Evolutionary conservation across 257 asterid genomes (phyloP), one percentile per base, ranked within the genome.

Genomic region (Eustoma russellianum): DNA sequence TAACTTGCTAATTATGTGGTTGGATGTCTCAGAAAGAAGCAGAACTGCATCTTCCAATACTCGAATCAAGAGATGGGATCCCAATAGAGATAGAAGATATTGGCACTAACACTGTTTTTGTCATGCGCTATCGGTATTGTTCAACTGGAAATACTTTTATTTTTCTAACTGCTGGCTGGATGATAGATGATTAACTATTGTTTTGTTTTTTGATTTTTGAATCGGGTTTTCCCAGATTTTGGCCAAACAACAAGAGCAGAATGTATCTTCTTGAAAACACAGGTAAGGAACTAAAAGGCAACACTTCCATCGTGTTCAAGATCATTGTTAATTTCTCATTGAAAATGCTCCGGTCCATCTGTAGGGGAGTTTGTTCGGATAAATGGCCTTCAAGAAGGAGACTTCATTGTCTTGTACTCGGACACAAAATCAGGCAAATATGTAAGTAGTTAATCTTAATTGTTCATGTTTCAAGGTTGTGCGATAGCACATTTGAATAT

Each of bases 191-290:
- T 11, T 11, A 11, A 38, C 12, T 10, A 0, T 2, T 28, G 17
- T 30, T 17, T 19, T 48, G 8, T 34, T 17, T 18, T 17, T 28
- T 15, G 1, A 18, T 19, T 19, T 55, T 41, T 35, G 5, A 17
- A 24, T 34, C 35, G 28, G 16, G 14, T 6, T 19, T 52, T 46
- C 2, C 0, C 43, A 75, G 81, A 33, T 75, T 60, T 41, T 75
- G 81, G 93, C 88, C 93, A 16, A 89, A 89, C 52, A 89, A 89
- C 87, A 89, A 86, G 58, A 89, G 97, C 67, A 71, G 94, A 60
- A 89, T 89, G 97, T 89, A 89, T 76, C 88, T 89, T 57, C 88
- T 89, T 53, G 97, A 86, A 68, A 89, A 89, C 72, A 80, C 94
- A 28, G 94, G 94, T 88, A 64, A 33, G n/a, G 3, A 7, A 28